Conservation (phyloP, 345 rosid species). For the Populus nigra region DNA sequence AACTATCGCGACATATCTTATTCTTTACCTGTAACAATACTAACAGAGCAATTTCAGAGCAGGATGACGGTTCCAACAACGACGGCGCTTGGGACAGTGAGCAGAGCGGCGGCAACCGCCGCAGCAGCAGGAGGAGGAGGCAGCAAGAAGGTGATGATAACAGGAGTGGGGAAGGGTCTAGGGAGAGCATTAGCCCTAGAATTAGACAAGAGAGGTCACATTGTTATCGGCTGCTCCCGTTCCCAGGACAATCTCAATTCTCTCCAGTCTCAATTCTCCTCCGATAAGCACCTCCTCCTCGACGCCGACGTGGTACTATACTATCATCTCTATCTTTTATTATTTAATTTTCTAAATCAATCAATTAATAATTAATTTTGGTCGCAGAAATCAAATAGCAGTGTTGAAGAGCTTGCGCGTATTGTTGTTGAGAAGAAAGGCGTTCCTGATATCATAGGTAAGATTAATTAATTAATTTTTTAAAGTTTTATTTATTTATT, state of each 20-base stretch:
- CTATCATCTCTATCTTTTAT: neutral
- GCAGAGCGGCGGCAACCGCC: neutral
- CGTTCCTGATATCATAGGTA: slow-evolving; percentile 86
- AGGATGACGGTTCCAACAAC: slow-evolving; percentile 13
- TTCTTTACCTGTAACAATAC: too few relatives aligned
- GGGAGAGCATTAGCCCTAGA: slow-evolving; percentile 88
- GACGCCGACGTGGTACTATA: slow-evolving; percentile 60
- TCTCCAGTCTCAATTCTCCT: slow-evolving; percentile 58
- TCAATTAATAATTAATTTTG: neutral
- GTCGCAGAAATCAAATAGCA: slow-evolving; percentile 57
- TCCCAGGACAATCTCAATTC: slow-evolving; percentile 66
- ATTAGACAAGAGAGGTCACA: slow-evolving; percentile 82
- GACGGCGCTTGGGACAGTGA: slow-evolving; percentile 36
- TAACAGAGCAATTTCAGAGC: too few relatives aligned
- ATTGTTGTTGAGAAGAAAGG: slow-evolving; percentile 75
- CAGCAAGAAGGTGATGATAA: slow-evolving; percentile 51
- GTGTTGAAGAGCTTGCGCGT: slow-evolving; percentile 74
- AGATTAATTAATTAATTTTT: neutral
- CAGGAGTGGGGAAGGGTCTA: slow-evolving; percentile 86
- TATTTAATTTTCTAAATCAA: neutral
- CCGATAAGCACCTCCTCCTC: slow-evolving; percentile 60
- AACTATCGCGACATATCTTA: too few relatives aligned
- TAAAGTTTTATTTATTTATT: neutral
- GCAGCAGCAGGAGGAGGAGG: neutral
- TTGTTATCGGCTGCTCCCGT: slow-evolving; percentile 89